Conservation (phyloP, 305 asterid genomes). For the Withania somnifera region DNA sequence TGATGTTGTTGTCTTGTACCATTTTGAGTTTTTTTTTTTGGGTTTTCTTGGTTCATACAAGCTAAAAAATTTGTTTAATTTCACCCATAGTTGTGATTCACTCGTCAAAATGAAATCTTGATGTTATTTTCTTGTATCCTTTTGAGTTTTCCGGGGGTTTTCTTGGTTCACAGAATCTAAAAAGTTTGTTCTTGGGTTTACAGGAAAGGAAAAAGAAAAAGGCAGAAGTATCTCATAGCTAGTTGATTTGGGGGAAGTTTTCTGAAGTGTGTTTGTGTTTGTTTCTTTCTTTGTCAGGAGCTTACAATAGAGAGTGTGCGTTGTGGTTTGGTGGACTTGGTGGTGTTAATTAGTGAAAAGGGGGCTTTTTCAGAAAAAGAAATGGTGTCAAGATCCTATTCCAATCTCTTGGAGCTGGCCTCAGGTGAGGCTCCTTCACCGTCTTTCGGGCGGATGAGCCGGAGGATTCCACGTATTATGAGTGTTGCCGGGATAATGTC, state of each 20-base stretch:
- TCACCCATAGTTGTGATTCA: neutral
- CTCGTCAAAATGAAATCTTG: constrained; percentile 24
- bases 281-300: constrained; percentile 11
- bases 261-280: constrained; percentile 1
- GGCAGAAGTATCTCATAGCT: neutral
- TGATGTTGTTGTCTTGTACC: constrained; percentile 12
- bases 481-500: constrained; percentile 83
- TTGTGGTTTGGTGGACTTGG: constrained; percentile 16
- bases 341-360: constrained; percentile 9
- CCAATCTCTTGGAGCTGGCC: constrained; percentile 77
- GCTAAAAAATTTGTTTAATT: neutral
- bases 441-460: constrained; percentile 51
- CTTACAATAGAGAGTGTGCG: constrained; percentile 10
- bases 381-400: constrained; percentile 88
- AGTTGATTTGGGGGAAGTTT: constrained; percentile 3
- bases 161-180: neutral
- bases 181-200: neutral
- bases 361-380: neutral
- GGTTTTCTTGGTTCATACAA: constrained; percentile 6
- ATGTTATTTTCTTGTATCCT: constrained; percentile 12
- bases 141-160: constrained; percentile 1
- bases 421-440: constrained; percentile 85
- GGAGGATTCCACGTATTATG: constrained; percentile 77
- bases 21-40: constrained; percentile 9
- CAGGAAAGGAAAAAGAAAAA: neutral